Conservation (phyloP, 768 basidiomycete species). For the Ephemerocybe angulata region DNA sequence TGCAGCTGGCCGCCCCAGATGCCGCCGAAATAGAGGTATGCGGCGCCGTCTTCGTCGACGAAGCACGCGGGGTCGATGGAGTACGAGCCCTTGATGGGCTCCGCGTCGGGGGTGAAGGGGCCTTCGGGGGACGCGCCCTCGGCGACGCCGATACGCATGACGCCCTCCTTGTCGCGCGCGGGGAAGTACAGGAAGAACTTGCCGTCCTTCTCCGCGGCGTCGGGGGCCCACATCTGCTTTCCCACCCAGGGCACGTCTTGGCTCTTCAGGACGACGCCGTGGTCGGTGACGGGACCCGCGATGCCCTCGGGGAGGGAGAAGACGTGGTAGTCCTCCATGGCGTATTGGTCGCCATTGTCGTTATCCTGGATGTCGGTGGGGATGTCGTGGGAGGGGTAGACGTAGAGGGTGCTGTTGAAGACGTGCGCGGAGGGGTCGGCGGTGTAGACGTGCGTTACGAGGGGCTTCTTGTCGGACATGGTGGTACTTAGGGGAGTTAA, state of each 20-base stretch:
- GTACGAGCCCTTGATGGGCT: slow-evolving; percentile 20
- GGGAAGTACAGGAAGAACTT: slow-evolving; percentile 23
- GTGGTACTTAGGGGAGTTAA: too few relatives aligned
- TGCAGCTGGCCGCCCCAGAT: slow-evolving; percentile 23
- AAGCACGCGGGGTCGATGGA: slow-evolving; percentile 23
- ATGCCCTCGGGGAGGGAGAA: slow-evolving; percentile 16
- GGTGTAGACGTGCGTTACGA: slow-evolving; percentile 20
- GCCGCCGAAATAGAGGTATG: slow-evolving; percentile 20
- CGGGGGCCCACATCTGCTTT: slow-evolving; percentile 22
- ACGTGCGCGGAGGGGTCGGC: slow-evolving; percentile 22
- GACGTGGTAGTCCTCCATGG: slow-evolving; percentile 22
- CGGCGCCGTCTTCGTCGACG: slow-evolving; percentile 20
- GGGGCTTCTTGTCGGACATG: slow-evolving; percentile 10
- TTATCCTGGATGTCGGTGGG: slow-evolving; percentile 19
- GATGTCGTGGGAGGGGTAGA: slow-evolving; percentile 22
- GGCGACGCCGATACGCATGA: slow-evolving; percentile 21
- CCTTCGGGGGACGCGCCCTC: slow-evolving; percentile 16
- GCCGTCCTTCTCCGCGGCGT: slow-evolving; percentile 21
- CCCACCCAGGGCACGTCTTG: slow-evolving; percentile 20
- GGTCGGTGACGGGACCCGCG: slow-evolving; percentile 17
- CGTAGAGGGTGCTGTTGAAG: slow-evolving; percentile 19
- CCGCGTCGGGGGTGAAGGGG: slow-evolving; percentile 18
- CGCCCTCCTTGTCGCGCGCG: slow-evolving; percentile 18
- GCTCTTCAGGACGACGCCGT: slow-evolving; percentile 17
- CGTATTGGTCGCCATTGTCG: slow-evolving; percentile 23